Percentiles rank a stretch among this genome's conserved stretches.
Evolutionary conservation across 164 flowering plant genomes (phyloP).

Genomic region (Nymphaea thermarum): DNA sequence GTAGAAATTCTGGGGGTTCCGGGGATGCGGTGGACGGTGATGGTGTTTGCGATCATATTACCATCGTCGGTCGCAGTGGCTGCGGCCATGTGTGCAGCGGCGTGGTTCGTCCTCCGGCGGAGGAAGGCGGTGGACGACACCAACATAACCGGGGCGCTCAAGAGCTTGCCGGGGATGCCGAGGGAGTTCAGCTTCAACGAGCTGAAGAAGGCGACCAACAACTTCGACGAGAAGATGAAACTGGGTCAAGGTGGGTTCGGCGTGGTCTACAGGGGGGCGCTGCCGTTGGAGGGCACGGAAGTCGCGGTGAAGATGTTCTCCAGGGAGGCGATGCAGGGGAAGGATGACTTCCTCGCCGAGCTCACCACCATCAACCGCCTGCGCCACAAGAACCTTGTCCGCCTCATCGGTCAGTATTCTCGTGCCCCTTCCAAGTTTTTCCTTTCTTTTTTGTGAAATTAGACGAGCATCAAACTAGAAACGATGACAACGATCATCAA

Average conservation of each 20-base stretch:
- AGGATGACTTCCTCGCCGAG: conserved; percentile 61
- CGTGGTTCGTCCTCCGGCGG: conserved; percentile 12
- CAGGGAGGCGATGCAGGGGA: conserved; percentile 46
- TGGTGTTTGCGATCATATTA: conserved; percentile 20
- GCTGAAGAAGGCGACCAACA: conserved; percentile 49
- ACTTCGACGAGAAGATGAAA: conserved; percentile 38
- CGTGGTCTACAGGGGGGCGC: conserved; percentile 43
- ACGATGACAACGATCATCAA: too few species aligned
- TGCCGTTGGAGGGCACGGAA: conserved; percentile 22
- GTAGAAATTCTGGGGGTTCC: conserved; percentile 19
- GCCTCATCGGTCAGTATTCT: conserved; percentile 35
- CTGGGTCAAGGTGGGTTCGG: conserved; percentile 80
- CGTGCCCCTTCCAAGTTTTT: too few species aligned
- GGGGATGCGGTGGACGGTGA: conserved; percentile 1
- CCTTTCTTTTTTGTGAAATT: too few species aligned
- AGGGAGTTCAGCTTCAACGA: conserved; percentile 45
- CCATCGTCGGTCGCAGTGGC: conserved; percentile 10
- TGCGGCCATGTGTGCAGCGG: neutral
- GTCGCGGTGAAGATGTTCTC: conserved; percentile 69
- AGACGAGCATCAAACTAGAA: too few species aligned
- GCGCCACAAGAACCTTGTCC: conserved; percentile 66
- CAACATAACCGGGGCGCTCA: conserved; percentile 22
- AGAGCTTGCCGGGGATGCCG: conserved; percentile 48
- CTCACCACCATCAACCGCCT: conserved; percentile 65
- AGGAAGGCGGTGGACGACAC: conserved; percentile 6